Conservation (phyloP, 2,329 filamentous ascomycete genomes). For the Penicillium sp. region DNA sequence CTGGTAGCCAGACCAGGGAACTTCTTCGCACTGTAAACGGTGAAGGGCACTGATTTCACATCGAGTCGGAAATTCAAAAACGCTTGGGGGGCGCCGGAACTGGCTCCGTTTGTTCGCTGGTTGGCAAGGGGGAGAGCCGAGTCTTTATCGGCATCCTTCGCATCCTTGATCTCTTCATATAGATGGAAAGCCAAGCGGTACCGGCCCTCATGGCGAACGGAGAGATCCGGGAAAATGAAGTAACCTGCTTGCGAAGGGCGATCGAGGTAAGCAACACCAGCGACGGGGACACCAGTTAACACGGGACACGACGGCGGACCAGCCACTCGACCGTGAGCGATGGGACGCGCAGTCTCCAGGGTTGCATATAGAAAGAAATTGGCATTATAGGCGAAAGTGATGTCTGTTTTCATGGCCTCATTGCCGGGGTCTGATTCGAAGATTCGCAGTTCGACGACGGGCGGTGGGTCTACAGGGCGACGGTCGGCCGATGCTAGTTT, state of each 20-base stretch:
- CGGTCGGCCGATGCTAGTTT: slow-evolving; percentile 78
- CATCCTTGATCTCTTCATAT: slow-evolving; percentile 90
- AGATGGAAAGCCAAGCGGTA: slow-evolving; percentile 91
- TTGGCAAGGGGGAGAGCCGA: slow-evolving; percentile 44
- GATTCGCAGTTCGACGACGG: slow-evolving; percentile 88
- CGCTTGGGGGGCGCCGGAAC: slow-evolving; percentile 51
- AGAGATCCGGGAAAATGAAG: slow-evolving; percentile 97
- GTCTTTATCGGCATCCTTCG: slow-evolving; percentile 72
- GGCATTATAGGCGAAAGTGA: slow-evolving; percentile 90
- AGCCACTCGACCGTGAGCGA: slow-evolving; percentile 78
- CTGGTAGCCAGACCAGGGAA: slow-evolving; percentile 93
- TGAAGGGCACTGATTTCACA: slow-evolving; percentile 84
- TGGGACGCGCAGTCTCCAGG: slow-evolving; percentile 80
- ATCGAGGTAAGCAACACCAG: slow-evolving; percentile 94
- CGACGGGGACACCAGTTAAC: slow-evolving; percentile 90
- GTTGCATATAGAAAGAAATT: slow-evolving; percentile 98
- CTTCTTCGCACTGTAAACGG: slow-evolving; percentile 95
- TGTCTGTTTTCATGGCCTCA: slow-evolving; percentile 66
- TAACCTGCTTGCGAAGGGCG: slow-evolving; percentile 80
- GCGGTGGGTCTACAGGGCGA: slow-evolving; percentile 90
- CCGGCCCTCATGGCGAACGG: slow-evolving; percentile 90
- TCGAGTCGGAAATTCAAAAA: slow-evolving; percentile 86
- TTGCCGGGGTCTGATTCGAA: slow-evolving; percentile 66
- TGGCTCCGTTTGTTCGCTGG: slow-evolving; percentile 33
- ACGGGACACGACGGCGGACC: slow-evolving; percentile 75